These are phyloP conservation scores for Microcyclospora tardicrescens DNA, from an alignment of 2,329 filamentous ascomycete species.

Conservation along the genomic window DNA sequence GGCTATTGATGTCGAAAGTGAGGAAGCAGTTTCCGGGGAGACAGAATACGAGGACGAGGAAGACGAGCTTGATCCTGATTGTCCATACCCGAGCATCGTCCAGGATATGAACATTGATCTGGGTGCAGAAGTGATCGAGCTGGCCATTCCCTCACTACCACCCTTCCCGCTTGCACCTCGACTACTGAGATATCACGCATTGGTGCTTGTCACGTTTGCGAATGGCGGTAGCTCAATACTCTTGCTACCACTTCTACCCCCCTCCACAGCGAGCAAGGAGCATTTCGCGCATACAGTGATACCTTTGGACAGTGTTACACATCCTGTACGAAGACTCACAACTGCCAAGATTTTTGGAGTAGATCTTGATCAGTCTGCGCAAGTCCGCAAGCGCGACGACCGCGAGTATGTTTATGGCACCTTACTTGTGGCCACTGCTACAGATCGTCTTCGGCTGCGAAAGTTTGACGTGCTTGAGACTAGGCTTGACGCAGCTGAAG, in stretches of 20 bases:
- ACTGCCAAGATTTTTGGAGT: no score
- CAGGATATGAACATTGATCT: constrained; percentile 43
- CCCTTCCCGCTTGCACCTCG: constrained; percentile 2
- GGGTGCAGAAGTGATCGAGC: constrained; percentile 39
- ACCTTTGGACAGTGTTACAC: constrained; percentile 20
- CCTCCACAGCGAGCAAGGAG: neutral
- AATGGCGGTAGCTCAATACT: constrained; percentile 35
- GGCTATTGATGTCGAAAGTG: constrained; percentile 45
- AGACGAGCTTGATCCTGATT: constrained; percentile 44
- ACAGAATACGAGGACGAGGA: constrained; percentile 42
- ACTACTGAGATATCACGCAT: constrained; percentile 17
- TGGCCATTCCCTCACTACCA: constrained; percentile 33
- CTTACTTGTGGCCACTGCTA: no score
- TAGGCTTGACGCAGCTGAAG: no score
- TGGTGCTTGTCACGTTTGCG: constrained; percentile 43
- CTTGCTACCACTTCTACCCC: neutral
- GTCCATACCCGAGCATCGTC: constrained; percentile 41
- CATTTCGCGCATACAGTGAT: constrained; percentile 28
- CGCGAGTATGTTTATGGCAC: no score
- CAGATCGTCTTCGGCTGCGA: no score
- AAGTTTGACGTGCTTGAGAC: no score
- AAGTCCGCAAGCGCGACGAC: no score
- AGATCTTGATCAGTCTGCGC: no score
- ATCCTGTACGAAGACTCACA: no score
- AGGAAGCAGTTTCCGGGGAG: constrained; percentile 25